phyloP scores from a whole-genome alignment of 192 early-diverging fungal genomes.

The Backusella circina region DNA sequence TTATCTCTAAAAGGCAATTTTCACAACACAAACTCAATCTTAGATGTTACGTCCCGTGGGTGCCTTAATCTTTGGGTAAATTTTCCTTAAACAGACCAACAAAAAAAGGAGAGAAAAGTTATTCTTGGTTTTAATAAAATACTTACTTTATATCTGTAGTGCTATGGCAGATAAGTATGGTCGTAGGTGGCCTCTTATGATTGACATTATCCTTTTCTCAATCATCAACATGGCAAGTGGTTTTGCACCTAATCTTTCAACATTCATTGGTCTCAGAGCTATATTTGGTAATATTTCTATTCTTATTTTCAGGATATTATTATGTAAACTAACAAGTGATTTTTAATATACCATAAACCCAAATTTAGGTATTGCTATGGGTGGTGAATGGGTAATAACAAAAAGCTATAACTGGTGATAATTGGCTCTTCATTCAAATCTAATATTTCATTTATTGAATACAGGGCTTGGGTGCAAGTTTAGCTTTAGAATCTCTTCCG shows the following conservation, averaged over 20 bases:
- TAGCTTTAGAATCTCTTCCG: conserved; percentile 72
- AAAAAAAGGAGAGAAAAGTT: background rate
- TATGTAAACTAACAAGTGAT: background rate
- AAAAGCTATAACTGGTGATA: background rate
- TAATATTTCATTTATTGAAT: background rate
- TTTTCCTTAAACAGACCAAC: background rate
- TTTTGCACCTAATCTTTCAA: conserved; percentile 55
- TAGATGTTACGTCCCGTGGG: conserved; percentile 67
- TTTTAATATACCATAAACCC: background rate
- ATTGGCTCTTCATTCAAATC: conserved; percentile 16
- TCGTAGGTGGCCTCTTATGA: conserved; percentile 66
- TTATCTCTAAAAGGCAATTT: background rate
- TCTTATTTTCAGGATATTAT: background rate
- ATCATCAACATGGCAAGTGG: conserved; percentile 62
- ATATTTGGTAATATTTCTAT: conserved; percentile 43
- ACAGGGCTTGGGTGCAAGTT: conserved; percentile 68
- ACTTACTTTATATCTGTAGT: conserved; percentile 14
- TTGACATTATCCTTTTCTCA: conserved; percentile 60
- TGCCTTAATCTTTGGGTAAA: conserved; percentile 61
- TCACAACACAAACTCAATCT: background rate
- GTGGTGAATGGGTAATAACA: conserved; percentile 29
- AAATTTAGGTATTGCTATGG: conserved; percentile 53
- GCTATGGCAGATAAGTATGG: conserved; percentile 63
- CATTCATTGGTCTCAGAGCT: conserved; percentile 58
- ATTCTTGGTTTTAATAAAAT: background rate